Evolutionary conservation across 2,329 filamentous ascomycete species (phyloP), one percentile per base, ranked within the genome.

Genomic region (Zasmidium angulare): DNA sequence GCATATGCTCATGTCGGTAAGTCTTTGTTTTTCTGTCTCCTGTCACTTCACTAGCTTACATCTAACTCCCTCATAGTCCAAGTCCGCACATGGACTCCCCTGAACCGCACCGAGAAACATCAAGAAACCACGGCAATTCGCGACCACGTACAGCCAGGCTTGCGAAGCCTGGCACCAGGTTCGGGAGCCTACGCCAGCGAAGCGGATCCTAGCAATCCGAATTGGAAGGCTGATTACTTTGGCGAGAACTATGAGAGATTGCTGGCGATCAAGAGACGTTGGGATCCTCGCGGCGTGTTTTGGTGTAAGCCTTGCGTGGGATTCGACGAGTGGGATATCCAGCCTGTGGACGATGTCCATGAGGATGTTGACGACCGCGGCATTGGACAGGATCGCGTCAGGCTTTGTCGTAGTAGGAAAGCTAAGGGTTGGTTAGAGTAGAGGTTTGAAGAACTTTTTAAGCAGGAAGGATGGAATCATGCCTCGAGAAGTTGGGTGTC

Each of bases 161-260:
- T 83, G 2, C 73, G 72, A 40, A 59, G 75, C 6, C 63, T 84
- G 17, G 74, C 76, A 9, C 71, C 78, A 68, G 21, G 76, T 69
- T 47, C 75, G 71, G 48, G 76, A 21, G 74, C 76, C 6, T 82
- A 82, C 63, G 65, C 81, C 58, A 82, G 80, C 61, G 80, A 81
- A 66, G 80, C 78, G 53, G 59, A 74, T 58, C 61, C 69, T 2
- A 69, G 73, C 20, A 74, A 75, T 54, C 66, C 69, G 14, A 63
- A 75, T 49, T 77, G 71, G 69, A 69, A 72, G 56, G 58, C 69
- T 47, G 66, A 72, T 2, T 75, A 76, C 65, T 77, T 69, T 64
- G 75, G 74, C 11, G 56, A 59, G 2, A 70, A 75, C 36, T 77
- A 77, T 50, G 56, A 53, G 1, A 59, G 59, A 7, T 66, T 77